Evolutionary conservation across 2,329 filamentous ascomycete species (phyloP).

Genomic region (Clarireedia hainanense): DNA sequence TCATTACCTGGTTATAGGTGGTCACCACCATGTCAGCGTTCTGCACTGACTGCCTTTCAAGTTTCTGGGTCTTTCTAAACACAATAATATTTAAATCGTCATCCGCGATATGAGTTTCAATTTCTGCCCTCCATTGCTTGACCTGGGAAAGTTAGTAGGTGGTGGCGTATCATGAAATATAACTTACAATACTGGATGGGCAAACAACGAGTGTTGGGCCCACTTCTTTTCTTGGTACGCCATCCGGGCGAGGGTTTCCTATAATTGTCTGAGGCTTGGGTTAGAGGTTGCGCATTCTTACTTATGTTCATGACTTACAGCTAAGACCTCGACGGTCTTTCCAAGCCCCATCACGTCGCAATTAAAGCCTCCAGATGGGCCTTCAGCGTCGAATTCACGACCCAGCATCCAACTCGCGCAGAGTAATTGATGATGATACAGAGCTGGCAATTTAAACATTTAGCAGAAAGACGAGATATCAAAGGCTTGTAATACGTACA

Average conservation of each 20-base stretch:
- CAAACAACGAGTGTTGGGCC: not conserved
- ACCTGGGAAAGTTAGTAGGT: not conserved
- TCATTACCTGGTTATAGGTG: not conserved
- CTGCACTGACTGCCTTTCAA: not conserved
- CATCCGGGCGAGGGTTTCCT: not conserved
- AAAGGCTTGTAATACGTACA: not conserved
- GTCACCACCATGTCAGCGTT: not conserved
- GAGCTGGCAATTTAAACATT: not conserved
- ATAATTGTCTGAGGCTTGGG: not conserved
- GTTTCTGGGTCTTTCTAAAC: not conserved
- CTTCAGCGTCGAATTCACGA: not conserved
- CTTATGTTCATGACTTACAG: not conserved
- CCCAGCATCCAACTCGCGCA: not conserved
- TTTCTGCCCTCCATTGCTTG: not conserved
- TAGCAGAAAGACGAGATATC: not conserved
- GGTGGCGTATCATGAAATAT: not conserved
- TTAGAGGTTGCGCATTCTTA: not conserved
- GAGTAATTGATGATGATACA: not conserved
- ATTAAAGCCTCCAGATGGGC: not conserved
- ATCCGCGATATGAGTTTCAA: not conserved
- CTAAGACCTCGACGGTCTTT: not conserved
- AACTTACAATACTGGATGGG: not conserved
- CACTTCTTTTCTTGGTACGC: not conserved
- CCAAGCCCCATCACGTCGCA: slow-evolving; percentile 2
- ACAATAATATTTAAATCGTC: not conserved